Evolutionary conservation across 331 rosid species (phyloP).

Genomic region (Phaseolus coccineus): DNA sequence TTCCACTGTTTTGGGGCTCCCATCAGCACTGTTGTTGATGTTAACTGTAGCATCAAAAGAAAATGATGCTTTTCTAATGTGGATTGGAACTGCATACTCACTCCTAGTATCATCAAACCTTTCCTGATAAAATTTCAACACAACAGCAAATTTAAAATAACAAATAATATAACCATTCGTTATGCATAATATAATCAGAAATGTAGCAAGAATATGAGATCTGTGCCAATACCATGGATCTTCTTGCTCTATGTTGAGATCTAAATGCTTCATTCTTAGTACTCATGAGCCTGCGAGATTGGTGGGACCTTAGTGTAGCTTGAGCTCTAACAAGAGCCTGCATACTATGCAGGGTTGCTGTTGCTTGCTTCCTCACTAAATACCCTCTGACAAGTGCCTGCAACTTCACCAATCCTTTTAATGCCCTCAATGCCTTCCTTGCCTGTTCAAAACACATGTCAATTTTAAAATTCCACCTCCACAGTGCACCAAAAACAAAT

Average conservation of each 20-base stretch:
- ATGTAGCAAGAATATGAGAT: conserved; percentile 11
- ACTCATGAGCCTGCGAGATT: conserved; percentile 50
- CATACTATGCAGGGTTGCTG: conserved; percentile 80
- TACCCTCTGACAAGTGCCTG: conserved; percentile 91
- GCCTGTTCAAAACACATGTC: conserved; percentile 60
- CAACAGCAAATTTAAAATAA: conserved; percentile 18
- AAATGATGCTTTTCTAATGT: conserved; percentile 70
- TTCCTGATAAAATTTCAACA: conserved; percentile 56
- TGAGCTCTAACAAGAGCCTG: conserved; percentile 92
- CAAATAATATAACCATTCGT: background rate
- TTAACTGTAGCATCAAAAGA: conserved; percentile 58
- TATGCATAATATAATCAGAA: background rate
- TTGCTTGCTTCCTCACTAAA: conserved; percentile 81
- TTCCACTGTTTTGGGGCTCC: conserved; percentile 83
- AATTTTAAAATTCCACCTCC: conserved; percentile 11
- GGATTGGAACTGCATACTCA: conserved; percentile 62
- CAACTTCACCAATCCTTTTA: conserved; percentile 87
- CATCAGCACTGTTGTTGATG: conserved; percentile 46
- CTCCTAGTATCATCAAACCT: conserved; percentile 70
- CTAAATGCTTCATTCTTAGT: conserved; percentile 48
- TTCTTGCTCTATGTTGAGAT: conserved; percentile 64
- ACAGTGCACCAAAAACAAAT: background rate
- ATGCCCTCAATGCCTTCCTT: conserved; percentile 83
- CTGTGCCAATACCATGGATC: conserved; percentile 61
- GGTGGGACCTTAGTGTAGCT: conserved; percentile 77